Evolutionary conservation across 352 stramenopile species (phyloP).

Genomic region (Aphanomyces cochlioides): DNA sequence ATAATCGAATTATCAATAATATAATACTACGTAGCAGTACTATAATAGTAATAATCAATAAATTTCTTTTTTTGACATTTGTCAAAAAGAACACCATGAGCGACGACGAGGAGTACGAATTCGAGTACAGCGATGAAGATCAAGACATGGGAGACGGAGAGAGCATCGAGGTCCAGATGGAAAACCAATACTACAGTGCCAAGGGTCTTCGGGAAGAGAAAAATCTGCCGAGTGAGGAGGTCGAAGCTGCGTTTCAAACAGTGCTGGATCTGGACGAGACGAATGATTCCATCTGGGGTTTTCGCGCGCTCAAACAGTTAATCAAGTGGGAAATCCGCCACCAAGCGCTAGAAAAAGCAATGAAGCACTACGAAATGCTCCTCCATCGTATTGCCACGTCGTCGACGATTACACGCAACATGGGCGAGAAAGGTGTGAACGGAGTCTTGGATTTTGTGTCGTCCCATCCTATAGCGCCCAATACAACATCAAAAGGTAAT

Average conservation of each 20-base stretch:
- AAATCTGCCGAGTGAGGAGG: slow-evolving; percentile 42
- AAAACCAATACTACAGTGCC: slow-evolving; percentile 93
- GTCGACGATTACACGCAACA: slow-evolving; percentile 88
- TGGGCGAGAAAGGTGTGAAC: slow-evolving; percentile 95
- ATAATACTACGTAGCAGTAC: too few species aligned
- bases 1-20: not conserved
- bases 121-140: slow-evolving; percentile 90
- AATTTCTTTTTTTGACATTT: not conserved
- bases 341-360: slow-evolving; percentile 61
- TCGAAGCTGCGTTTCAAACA: slow-evolving; percentile 36
- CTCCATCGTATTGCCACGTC: slow-evolving; percentile 82
- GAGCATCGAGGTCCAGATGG: slow-evolving; percentile 80
- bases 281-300: slow-evolving; percentile 81
- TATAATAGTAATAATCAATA: slow-evolving; percentile 10
- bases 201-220: slow-evolving; percentile 48
- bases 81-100: slow-evolving; percentile 42
- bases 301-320: slow-evolving; percentile 93
- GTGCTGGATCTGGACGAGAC: slow-evolving; percentile 24
- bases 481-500: slow-evolving; percentile 7
- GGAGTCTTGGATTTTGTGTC: slow-evolving; percentile 93
- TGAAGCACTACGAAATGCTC: slow-evolving; percentile 85
- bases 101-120: slow-evolving; percentile 83
- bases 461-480: slow-evolving; percentile 31
- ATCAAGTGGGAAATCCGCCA: slow-evolving; percentile 90
- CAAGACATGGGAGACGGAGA: slow-evolving; percentile 74